Percentiles rank a stretch among this genome's conserved stretches.
Conservation (phyloP, 2,329 filamentous ascomycete species). For the Coniochaeta sp. region DNA sequence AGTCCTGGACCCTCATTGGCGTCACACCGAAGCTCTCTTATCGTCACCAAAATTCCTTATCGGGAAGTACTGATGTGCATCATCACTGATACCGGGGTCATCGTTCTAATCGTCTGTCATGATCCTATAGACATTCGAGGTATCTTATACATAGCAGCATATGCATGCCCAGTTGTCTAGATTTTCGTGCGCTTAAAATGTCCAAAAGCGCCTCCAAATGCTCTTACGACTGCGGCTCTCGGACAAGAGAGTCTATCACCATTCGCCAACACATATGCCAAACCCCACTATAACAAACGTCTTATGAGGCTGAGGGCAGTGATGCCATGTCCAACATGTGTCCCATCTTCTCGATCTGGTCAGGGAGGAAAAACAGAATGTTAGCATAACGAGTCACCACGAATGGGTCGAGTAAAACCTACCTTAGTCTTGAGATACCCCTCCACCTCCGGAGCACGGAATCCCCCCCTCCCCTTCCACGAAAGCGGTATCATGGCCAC, state of each 20-base stretch:
- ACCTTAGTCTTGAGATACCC: constrained; percentile 95
- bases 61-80: too few species aligned
- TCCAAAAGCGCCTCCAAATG: constrained; percentile 1
- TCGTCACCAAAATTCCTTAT: neutral
- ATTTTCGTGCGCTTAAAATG: neutral
- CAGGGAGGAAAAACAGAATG: too few species aligned
- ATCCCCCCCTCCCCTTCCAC: constrained; percentile 80
- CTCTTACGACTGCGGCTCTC: neutral
- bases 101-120: neutral
- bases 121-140: neutral
- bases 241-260: neutral
- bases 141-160: neutral
- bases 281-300: neutral
- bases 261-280: neutral
- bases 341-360: constrained; percentile 78
- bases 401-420: constrained; percentile 20
- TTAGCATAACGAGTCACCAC: constrained; percentile 4
- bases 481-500: constrained; percentile 94
- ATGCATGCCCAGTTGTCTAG: neutral
- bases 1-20: neutral
- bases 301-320: constrained; percentile 9
- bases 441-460: constrained; percentile 82
- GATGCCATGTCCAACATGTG: constrained; percentile 60
- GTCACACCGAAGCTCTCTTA: neutral
- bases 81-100: too few species aligned